Conservation (phyloP, 441 rosid species). For the Bocquillonia castaneifolia region DNA sequence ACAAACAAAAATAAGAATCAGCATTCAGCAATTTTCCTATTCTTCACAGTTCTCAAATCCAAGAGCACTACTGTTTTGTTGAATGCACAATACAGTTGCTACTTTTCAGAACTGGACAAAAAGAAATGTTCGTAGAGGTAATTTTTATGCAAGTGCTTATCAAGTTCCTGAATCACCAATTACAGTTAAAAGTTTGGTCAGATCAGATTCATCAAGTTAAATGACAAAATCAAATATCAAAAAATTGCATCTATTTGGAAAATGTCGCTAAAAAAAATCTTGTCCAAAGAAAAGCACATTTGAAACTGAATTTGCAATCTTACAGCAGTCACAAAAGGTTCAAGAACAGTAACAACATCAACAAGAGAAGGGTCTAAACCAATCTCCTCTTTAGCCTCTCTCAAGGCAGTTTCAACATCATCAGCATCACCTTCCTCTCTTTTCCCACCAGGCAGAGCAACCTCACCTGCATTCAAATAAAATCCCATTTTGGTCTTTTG, state of each 20-base stretch:
- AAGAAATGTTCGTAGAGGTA: too few species aligned
- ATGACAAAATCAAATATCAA: too few species aligned
- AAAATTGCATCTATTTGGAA: too few species aligned
- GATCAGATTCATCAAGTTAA: too few species aligned
- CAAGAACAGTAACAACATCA: slow-evolving; percentile 47
- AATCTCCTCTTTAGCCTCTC: slow-evolving; percentile 78
- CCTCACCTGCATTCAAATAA: slow-evolving; percentile 44
- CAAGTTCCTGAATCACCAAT: too few species aligned
- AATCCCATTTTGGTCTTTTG: neutral
- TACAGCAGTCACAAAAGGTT: slow-evolving; percentile 52
- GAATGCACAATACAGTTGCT: neutral
- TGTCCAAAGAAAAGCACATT: too few species aligned
- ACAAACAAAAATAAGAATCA: too few species aligned
- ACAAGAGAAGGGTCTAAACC: slow-evolving; percentile 65
- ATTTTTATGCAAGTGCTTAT: too few species aligned
- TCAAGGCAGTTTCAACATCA: slow-evolving; percentile 53
- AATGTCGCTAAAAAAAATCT: too few species aligned
- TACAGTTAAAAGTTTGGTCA: too few species aligned
- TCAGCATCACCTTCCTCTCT: slow-evolving; percentile 55
- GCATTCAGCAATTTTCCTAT: neutral
- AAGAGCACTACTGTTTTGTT: neutral
- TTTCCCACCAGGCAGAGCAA: slow-evolving; percentile 72
- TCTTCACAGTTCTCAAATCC: neutral
- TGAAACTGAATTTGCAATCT: neutral
- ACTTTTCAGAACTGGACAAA: too few species aligned